Conservation (phyloP, 140 eudicot genomes). For the Bidens hawaiensis region DNA sequence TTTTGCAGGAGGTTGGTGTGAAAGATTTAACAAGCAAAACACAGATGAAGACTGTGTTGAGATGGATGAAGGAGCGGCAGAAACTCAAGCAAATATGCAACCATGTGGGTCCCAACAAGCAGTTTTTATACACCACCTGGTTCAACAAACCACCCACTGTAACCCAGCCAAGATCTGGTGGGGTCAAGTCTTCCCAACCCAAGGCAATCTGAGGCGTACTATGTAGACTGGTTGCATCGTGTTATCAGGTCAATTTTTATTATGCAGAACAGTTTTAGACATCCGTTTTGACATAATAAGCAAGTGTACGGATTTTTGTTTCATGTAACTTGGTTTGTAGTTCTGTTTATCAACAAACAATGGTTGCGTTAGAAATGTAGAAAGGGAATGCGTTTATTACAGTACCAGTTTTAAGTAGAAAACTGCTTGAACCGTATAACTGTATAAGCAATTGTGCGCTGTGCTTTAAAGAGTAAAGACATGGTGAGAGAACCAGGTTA, state of each 20-base stretch:
- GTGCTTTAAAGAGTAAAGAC: neutral
- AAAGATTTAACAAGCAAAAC: conserved; percentile 70
- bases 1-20: conserved; percentile 76
- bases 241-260: neutral
- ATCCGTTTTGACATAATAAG: neutral
- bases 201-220: conserved; percentile 27
- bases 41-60: conserved; percentile 79
- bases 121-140: conserved; percentile 92
- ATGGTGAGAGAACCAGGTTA: neutral
- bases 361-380: neutral
- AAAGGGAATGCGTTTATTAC: neutral
- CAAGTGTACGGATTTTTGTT: neutral
- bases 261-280: conserved; percentile 1
- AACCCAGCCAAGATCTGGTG: conserved; percentile 31
- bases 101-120: conserved; percentile 87
- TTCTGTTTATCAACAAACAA: neutral
- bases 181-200: conserved; percentile 31
- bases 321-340: neutral
- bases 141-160: conserved; percentile 52
- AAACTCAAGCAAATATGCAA: conserved; percentile 82
- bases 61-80: conserved; percentile 99
- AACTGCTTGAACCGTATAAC: neutral
- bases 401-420: neutral
- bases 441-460: neutral
- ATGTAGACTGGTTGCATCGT: neutral